Conservation (phyloP, 129 eudicot genomes). For the Flaveria bidentis region DNA sequence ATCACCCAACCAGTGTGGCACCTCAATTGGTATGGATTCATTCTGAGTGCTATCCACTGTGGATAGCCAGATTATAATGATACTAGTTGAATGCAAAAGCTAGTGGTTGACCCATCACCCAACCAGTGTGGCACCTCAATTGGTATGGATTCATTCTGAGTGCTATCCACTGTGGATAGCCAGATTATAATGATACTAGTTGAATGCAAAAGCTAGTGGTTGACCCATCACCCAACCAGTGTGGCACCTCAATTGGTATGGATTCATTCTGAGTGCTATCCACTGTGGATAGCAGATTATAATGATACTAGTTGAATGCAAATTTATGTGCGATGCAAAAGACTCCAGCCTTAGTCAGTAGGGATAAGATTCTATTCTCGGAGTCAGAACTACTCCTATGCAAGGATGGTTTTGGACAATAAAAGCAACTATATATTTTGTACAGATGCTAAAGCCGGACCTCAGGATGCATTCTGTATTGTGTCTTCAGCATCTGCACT, state of each 20-base stretch:
- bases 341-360: too few relatives aligned
- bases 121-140: neutral
- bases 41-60: neutral
- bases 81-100: neutral
- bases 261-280: neutral
- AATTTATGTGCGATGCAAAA: neutral
- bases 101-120: too few relatives aligned
- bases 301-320: neutral
- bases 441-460: constrained; percentile 30
- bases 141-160: neutral
- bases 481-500: constrained; percentile 92
- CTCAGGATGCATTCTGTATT: constrained; percentile 99
- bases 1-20: neutral
- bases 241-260: neutral
- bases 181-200: neutral
- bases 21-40: neutral
- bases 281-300: neutral
- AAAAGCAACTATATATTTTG: neutral
- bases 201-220: neutral
- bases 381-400: too few relatives aligned
- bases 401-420: neutral
- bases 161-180: neutral
- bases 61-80: neutral
- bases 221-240: neutral
- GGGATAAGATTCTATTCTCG: too few relatives aligned